phyloP scores from a whole-genome alignment of 768 basidiomycete species.

The Amanita molliuscula region DNA sequence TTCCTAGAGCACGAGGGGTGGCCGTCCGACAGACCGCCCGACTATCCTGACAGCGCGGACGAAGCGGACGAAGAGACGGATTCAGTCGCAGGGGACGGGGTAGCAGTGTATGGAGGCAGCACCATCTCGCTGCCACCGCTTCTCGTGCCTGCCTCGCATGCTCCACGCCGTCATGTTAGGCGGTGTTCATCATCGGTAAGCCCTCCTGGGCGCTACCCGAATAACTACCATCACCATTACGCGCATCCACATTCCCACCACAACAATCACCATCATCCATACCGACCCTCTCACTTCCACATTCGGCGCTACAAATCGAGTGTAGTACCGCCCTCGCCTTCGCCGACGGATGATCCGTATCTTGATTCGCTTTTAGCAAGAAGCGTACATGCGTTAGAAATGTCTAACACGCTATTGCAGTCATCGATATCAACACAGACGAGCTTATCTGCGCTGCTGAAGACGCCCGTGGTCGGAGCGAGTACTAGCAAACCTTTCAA shows the following conservation, averaged over 20 bases:
- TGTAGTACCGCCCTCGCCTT: not conserved
- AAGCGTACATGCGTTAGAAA: constrained; percentile 77
- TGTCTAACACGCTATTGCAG: constrained; percentile 73
- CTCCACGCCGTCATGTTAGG: not conserved
- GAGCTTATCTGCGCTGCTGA: constrained; percentile 39
- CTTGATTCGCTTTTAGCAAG: constrained; percentile 74
- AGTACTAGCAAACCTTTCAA: not conserved
- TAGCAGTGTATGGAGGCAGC: constrained; percentile 11
- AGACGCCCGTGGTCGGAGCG: constrained; percentile 24
- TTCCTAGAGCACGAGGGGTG: constrained; percentile 9
- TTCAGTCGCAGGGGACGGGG: constrained; percentile 17
- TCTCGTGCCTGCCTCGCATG: not conserved
- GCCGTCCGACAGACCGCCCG: constrained; percentile 50
- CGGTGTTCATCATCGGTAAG: constrained; percentile 2
- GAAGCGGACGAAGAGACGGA: constrained; percentile 68
- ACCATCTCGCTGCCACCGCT: constrained; percentile 4
- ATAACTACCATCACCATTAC: not conserved
- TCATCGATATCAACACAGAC: constrained; percentile 66
- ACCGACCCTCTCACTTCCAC: not conserved
- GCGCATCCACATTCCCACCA: constrained; percentile 5
- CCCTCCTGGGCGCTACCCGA: not conserved
- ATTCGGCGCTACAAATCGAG: not conserved
- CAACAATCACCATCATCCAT: constrained; percentile 11
- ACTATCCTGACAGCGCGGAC: constrained; percentile 64
- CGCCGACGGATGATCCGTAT: constrained; percentile 34